Evolutionary conservation across 495 filamentous ascomycete species (phyloP).

Genomic region (Echria macrotheca): DNA sequence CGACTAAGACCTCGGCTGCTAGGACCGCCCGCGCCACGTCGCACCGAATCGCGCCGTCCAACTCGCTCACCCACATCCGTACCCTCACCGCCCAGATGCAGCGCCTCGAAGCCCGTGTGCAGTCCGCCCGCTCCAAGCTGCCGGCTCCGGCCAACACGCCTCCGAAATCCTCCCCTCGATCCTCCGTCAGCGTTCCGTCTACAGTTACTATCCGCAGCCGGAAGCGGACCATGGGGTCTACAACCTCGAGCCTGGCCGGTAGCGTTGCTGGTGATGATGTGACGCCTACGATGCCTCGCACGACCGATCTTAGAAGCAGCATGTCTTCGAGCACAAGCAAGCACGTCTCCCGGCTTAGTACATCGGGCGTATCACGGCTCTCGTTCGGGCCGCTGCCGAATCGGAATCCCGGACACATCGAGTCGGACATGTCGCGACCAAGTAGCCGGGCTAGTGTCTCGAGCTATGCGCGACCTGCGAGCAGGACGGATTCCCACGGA

Average conservation of each 20-base stretch:
- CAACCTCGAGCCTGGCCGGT: constrained; percentile 43
- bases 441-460: constrained; percentile 57
- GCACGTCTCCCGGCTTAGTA: constrained; percentile 46
- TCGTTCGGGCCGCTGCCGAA: constrained; percentile 50
- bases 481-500: constrained; percentile 43
- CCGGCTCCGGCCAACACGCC: constrained; percentile 75
- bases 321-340: constrained; percentile 37
- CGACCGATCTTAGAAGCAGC: constrained; percentile 30
- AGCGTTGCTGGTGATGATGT: constrained; percentile 40
- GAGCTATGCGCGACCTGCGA: constrained; percentile 44
- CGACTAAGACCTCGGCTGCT: constrained; percentile 16
- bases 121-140: constrained; percentile 87
- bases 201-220: constrained; percentile 72
- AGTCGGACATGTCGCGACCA: constrained; percentile 46
- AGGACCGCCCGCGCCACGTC: constrained; percentile 31
- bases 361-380: constrained; percentile 48
- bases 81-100: constrained; percentile 95
- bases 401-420: constrained; percentile 33
- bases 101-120: constrained; percentile 84
- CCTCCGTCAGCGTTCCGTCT: constrained; percentile 57
- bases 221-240: constrained; percentile 62
- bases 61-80: constrained; percentile 87
- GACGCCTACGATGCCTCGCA: constrained; percentile 36
- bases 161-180: constrained; percentile 71
- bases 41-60: constrained; percentile 63